phyloP scores from a whole-genome alignment of 1,139 yeast species.

The Hemisphaericaspora lyxosophila region DNA sequence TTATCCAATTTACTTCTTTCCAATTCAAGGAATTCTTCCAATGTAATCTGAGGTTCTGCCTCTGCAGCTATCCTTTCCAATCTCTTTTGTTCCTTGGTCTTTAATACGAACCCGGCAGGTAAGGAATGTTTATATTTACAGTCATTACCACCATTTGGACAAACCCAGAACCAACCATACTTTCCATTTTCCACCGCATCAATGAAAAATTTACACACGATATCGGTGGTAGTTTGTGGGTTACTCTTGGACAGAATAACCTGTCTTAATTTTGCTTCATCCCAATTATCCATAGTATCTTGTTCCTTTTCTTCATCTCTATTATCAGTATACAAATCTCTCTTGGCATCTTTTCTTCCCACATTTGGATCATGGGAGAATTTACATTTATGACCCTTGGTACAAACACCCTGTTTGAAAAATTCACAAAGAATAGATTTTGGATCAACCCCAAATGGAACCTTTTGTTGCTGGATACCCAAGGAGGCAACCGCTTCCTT shows the following conservation, averaged over 20 bases:
- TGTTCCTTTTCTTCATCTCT: slow-evolving; percentile 63
- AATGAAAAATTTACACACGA: slow-evolving; percentile 88
- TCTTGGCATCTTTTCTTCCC: slow-evolving; percentile 87
- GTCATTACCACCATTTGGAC: slow-evolving; percentile 91
- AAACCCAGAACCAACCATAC: slow-evolving; percentile 99
- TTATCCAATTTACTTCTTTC: slow-evolving; percentile 86
- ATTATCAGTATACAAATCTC: slow-evolving; percentile 88
- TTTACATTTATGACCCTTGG: slow-evolving; percentile 89
- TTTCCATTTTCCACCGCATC: slow-evolving; percentile 97
- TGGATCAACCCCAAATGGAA: slow-evolving; percentile 97
- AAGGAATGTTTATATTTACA: slow-evolving; percentile 97
- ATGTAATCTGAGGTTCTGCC: slow-evolving; percentile 82
- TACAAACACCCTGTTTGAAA: slow-evolving; percentile 87
- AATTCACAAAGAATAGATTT: slow-evolving; percentile 88
- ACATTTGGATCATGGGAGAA: slow-evolving; percentile 87
- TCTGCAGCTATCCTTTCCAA: slow-evolving; percentile 85
- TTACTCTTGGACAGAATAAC: slow-evolving; percentile 92
- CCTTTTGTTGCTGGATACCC: slow-evolving; percentile 75
- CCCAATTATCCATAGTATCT: slow-evolving; percentile 97
- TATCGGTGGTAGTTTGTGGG: slow-evolving; percentile 91
- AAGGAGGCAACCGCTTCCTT: slow-evolving; percentile 81
- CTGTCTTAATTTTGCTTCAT: slow-evolving; percentile 85
- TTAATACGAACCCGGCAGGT: slow-evolving; percentile 94
- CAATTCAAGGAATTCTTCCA: slow-evolving; percentile 93
- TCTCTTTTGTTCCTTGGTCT: slow-evolving; percentile 93